Conservation (phyloP, 1,284 basidiomycete species). For the Moniliophthora roreri region DNA sequence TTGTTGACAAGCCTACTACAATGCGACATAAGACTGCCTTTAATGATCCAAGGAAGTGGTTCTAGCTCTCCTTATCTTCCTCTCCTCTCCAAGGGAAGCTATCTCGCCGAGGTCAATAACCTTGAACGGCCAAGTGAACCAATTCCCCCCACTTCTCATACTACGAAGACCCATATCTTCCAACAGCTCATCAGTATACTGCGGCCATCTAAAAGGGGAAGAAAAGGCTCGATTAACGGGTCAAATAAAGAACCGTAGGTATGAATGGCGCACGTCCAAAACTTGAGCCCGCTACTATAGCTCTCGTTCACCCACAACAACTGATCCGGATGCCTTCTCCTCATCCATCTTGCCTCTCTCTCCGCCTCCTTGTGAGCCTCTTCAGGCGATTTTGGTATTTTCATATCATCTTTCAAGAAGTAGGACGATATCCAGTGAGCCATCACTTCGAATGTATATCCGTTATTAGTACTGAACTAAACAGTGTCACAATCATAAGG, state of each 20-base stretch:
- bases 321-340: constrained; percentile 48
- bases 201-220: constrained; percentile 54
- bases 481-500: background rate
- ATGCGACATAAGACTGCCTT: too few relatives aligned
- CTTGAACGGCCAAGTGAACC: constrained; percentile 61
- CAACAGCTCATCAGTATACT: constrained; percentile 51
- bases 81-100: constrained; percentile 43
- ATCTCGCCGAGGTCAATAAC: constrained; percentile 50
- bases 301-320: constrained; percentile 45
- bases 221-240: constrained; percentile 1
- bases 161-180: constrained; percentile 54
- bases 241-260: constrained; percentile 3
- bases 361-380: constrained; percentile 42
- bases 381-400: constrained; percentile 41
- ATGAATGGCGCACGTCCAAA: constrained; percentile 43
- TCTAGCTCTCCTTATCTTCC: constrained; percentile 18
- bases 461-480: constrained; percentile 48
- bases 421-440: constrained; percentile 68
- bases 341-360: constrained; percentile 46
- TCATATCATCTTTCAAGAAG: constrained; percentile 49
- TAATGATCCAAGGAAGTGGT: too few relatives aligned
- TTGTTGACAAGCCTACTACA: too few relatives aligned
- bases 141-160: constrained; percentile 56
- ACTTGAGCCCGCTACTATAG: constrained; percentile 41
- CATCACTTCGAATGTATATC: constrained; percentile 51